Evolutionary conservation across 352 stramenopile genomes (phyloP), one percentile per base, ranked within the genome.

Genomic region (Elongisporangium anandrum): DNA sequence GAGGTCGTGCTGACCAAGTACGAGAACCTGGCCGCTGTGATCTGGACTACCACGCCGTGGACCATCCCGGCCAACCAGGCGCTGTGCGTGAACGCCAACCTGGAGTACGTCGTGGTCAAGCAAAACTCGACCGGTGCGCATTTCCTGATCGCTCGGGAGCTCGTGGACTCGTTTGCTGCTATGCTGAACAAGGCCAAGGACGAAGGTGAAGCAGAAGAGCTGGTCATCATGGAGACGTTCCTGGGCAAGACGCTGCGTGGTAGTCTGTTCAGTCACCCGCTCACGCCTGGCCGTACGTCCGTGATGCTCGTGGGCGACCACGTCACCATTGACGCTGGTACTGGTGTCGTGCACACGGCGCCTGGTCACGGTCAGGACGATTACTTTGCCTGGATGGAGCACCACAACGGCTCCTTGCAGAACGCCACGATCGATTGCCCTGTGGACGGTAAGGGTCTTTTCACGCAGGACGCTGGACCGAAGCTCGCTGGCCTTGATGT

Each of bases 11-110:
- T 87, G 15, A 45, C 58, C 3, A 73, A 85, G 52, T 85, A 78
- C 52, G 59, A 78, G 21, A 68, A 77, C 17, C 59, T 94, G n/a
- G 66, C 69, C 13, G 80, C 79, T 5, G 83, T 92, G 34, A 92
- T 99, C 57, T 99, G 97, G 96, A 99, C 97, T 6, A 99, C 97
- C 6, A 99, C 97, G 57, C 97, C 97, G 6, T 99, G 97, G 97
- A 99, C 97, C 20, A 97, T 99, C 58, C 97, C 96, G 23, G 92
- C 96, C 13, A 99, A 99, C 70, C 77, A 98, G 68, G 97, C 94
- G n/a, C 76, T 99, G 20, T 97, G 94, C 60, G 88, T 99, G n/a
- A 97, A 98, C 65, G 82, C 84, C 2, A 72, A 97, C 13, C 73
- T 99, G 50, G 75, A 89, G 54, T 99, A 99, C 71, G 92, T 86